phyloP scores from a whole-genome alignment of 2,329 filamentous ascomycete genomes.

The Pleoardoris graminearum region DNA sequence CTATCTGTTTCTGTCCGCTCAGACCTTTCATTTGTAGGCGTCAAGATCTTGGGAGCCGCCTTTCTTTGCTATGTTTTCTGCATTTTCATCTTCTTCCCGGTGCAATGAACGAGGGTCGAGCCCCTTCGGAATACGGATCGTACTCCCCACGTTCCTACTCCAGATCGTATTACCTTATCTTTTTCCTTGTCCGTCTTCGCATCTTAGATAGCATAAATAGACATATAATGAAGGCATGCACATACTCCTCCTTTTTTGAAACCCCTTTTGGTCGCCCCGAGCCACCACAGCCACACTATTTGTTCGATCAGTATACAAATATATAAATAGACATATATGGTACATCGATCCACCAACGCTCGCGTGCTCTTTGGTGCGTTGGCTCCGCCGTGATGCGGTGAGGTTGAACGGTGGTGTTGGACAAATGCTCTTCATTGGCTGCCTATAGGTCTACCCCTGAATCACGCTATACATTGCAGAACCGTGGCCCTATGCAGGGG shows the following conservation, averaged over 20 bases:
- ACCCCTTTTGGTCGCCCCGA: too few relatives aligned
- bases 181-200: not conserved
- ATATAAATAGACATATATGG: not conserved
- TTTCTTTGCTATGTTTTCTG: not conserved
- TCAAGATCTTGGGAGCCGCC: not conserved
- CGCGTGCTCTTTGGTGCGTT: not conserved
- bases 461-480: not conserved
- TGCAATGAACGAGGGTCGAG: slow-evolving; percentile 4
- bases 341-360: not conserved
- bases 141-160: not conserved
- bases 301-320: not conserved
- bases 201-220: not conserved
- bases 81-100: not conserved
- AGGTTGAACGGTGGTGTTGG: slow-evolving; percentile 4
- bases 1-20: not conserved
- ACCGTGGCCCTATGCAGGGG: slow-evolving; percentile 10
- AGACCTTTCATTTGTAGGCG: not conserved
- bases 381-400: not conserved
- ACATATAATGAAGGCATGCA: not conserved
- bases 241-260: too few relatives aligned
- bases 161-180: not conserved
- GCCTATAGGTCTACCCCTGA: not conserved
- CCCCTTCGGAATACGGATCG: not conserved
- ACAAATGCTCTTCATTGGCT: slow-evolving; percentile 6
- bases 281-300: too few relatives aligned